phyloP scores from a whole-genome alignment of 768 basidiomycete genomes.

The Lanmaoa pseudosensibilis region DNA sequence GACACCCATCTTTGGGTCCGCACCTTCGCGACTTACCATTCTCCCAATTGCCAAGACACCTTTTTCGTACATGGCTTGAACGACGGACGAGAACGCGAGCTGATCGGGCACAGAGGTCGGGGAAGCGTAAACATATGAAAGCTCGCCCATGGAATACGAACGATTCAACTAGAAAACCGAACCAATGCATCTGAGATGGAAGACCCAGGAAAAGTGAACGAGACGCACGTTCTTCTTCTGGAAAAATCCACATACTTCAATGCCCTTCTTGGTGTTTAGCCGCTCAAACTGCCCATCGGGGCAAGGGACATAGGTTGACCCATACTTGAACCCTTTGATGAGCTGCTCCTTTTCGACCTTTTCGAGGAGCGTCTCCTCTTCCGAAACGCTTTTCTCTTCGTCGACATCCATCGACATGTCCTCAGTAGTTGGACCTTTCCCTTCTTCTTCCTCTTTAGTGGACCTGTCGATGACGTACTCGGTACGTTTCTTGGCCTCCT shows the following conservation, averaged over 20 bases:
- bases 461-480: constrained; percentile 60
- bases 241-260: constrained; percentile 89
- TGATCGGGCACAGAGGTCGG: constrained; percentile 65
- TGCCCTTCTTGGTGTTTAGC: constrained; percentile 75
- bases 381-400: constrained; percentile 35
- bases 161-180: constrained; percentile 64
- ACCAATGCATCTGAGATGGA: background rate
- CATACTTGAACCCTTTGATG: constrained; percentile 84
- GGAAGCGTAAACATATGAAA: constrained; percentile 84
- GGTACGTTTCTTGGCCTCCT: constrained; percentile 43
- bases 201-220: background rate
- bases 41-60: constrained; percentile 76
- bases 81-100: constrained; percentile 83
- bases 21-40: constrained; percentile 71
- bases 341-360: constrained; percentile 79
- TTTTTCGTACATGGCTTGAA: constrained; percentile 73
- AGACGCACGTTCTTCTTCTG: constrained; percentile 56
- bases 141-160: constrained; percentile 79
- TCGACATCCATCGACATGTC: constrained; percentile 24
- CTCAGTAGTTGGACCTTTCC: constrained; percentile 19
- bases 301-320: constrained; percentile 82
- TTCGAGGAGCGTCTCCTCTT: constrained; percentile 41
- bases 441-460: constrained; percentile 35
- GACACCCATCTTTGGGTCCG: constrained; percentile 85
- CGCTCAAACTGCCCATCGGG: constrained; percentile 81